These are phyloP conservation scores for Vachellia pachyceras DNA, from an alignment of 306 rosid genomes.

Conservation along the genomic window DNA sequence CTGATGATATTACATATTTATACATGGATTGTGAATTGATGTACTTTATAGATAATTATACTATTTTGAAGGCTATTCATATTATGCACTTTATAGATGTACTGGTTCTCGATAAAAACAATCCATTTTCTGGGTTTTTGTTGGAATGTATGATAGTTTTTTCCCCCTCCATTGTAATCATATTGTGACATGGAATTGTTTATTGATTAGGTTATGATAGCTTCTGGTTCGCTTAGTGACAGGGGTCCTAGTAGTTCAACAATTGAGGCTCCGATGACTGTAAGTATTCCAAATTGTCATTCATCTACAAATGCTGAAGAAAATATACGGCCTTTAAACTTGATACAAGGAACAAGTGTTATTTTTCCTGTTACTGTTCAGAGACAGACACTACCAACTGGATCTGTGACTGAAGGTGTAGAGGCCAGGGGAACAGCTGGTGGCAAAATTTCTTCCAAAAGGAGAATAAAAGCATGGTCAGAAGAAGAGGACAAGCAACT, in stretches of 20 bases:
- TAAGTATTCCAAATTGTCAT: constrained; percentile 65
- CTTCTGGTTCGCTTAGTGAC: constrained; percentile 69
- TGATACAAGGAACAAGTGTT: constrained; percentile 56
- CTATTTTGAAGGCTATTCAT: not conserved
- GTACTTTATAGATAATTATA: too few species aligned
- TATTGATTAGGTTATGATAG: constrained; percentile 71
- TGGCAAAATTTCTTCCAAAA: constrained; percentile 52
- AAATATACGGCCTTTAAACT: constrained; percentile 52
- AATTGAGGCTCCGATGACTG: constrained; percentile 80
- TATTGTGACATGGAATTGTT: constrained; percentile 20
- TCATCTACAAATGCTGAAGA: constrained; percentile 46
- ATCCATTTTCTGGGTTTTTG: constrained; percentile 20
- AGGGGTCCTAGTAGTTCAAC: constrained; percentile 65
- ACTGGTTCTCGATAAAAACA: not conserved
- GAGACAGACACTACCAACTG: constrained; percentile 63
- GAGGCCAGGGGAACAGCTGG: constrained; percentile 58
- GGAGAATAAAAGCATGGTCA: constrained; percentile 86
- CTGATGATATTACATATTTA: too few species aligned
- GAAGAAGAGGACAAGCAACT: constrained; percentile 86
- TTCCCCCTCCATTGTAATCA: constrained; percentile 22
- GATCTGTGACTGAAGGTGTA: constrained; percentile 53
- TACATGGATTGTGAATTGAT: too few species aligned
- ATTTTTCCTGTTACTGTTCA: constrained; percentile 80
- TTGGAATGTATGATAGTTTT: constrained; percentile 28
- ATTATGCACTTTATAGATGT: not conserved